phyloP scores from a whole-genome alignment of 208 protist species.

The Eutreptiella sp. region DNA sequence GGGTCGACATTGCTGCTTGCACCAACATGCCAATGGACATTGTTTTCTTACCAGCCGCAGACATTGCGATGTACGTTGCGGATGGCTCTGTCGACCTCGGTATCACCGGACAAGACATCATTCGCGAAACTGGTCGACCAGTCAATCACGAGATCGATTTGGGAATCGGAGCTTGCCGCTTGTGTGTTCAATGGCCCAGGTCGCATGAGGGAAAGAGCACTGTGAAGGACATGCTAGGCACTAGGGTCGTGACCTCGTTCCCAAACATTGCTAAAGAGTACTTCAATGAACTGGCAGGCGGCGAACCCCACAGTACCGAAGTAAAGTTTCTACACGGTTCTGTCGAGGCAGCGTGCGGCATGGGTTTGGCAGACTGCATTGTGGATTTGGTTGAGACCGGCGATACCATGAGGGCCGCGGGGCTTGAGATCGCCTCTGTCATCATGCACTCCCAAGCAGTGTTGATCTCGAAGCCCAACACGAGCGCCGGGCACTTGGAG shows the following conservation, averaged over 20 bases:
- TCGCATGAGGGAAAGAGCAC: too few relatives aligned
- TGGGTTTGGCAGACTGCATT: slow-evolving; percentile 35
- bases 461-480: slow-evolving; percentile 31
- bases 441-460: slow-evolving; percentile 29
- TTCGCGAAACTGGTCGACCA: slow-evolving; percentile 18
- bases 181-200: slow-evolving; percentile 29
- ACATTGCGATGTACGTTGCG: slow-evolving; percentile 34
- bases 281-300: slow-evolving; percentile 11
- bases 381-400: slow-evolving; percentile 39
- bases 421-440: slow-evolving; percentile 13
- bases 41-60: slow-evolving; percentile 34
- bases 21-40: slow-evolving; percentile 34
- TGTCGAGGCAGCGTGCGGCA: slow-evolving; percentile 33
- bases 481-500: slow-evolving; percentile 24
- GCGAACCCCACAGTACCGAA: not conserved
- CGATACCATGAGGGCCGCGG: slow-evolving; percentile 32
- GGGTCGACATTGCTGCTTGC: slow-evolving; percentile 32
- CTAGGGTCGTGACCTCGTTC: slow-evolving; percentile 38
- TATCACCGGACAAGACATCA: slow-evolving; percentile 40
- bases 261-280: slow-evolving; percentile 14
- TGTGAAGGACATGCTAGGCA: not conserved
- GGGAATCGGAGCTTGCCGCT: slow-evolving; percentile 33
- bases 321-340: slow-evolving; percentile 33
- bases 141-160: slow-evolving; percentile 23
- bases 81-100: slow-evolving; percentile 34